A percentile compares a stretch with the other conserved stretches of the same genome.
Evolutionary conservation across 2,329 filamentous ascomycete genomes (phyloP).

Genomic region (Trichoderma koningii): DNA sequence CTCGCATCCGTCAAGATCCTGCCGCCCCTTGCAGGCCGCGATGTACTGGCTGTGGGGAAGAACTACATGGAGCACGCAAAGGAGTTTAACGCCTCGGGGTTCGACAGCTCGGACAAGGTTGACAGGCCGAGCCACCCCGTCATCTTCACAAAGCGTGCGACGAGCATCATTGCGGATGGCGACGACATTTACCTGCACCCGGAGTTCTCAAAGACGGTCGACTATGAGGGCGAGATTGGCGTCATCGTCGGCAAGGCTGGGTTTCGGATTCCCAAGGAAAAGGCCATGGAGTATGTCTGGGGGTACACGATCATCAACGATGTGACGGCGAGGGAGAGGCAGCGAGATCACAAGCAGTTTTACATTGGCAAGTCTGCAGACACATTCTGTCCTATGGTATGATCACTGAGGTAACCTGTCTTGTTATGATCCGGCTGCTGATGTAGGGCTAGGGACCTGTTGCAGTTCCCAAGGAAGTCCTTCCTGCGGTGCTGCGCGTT

Average conservation of each 20-base stretch:
- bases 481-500: conserved; percentile 12
- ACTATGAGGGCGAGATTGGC: conserved; percentile 22
- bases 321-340: conserved; percentile 15
- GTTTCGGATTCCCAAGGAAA: conserved; percentile 19
- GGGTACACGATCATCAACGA: conserved; percentile 24
- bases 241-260: conserved; percentile 16
- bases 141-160: conserved; percentile 24
- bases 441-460: neutral
- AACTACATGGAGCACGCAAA: conserved; percentile 24
- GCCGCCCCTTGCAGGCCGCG: conserved; percentile 3
- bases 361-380: conserved; percentile 21
- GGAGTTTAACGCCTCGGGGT: conserved; percentile 16
- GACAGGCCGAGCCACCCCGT: conserved; percentile 13
- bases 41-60: conserved; percentile 17
- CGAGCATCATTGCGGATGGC: conserved; percentile 15
- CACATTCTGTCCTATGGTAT: conserved; percentile 20
- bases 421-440: too few species aligned
- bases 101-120: conserved; percentile 20
- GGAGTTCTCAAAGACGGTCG: conserved; percentile 5
- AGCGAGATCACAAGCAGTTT: conserved; percentile 18
- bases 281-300: conserved; percentile 20
- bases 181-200: conserved; percentile 13
- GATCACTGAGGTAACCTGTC: neutral
- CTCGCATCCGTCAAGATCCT: conserved; percentile 13
- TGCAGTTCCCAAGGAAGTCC: conserved; percentile 16